Percentiles rank a stretch among this genome's conserved stretches.
phyloP scores from a whole-genome alignment of 108 stramenopile genomes.

The Cyclotella choctawhatcheeana region DNA sequence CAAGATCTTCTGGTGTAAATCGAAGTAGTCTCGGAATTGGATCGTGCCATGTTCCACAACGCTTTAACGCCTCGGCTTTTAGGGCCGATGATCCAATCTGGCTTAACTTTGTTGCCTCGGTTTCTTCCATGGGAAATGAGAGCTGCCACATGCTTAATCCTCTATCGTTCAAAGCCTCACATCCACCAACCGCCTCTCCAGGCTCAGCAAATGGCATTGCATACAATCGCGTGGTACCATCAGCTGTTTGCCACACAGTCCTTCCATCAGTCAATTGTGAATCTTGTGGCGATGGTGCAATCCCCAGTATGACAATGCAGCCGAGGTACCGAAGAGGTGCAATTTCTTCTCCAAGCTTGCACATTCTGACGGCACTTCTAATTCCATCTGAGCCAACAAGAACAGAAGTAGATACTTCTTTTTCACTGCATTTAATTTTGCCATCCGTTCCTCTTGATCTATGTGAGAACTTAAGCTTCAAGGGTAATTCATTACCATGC shows the following conservation, averaged over 20 bases:
- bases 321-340: slow-evolving; percentile 77
- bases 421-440: slow-evolving; percentile 21
- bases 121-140: slow-evolving; percentile 76
- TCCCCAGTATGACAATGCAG: slow-evolving; percentile 84
- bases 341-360: slow-evolving; percentile 51
- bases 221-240: slow-evolving; percentile 82
- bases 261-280: slow-evolving; percentile 66
- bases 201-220: slow-evolving; percentile 75
- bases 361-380: slow-evolving; percentile 65
- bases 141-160: slow-evolving; percentile 89
- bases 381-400: slow-evolving; percentile 95
- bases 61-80: slow-evolving; percentile 64
- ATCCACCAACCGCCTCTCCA: slow-evolving; percentile 33
- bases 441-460: slow-evolving; percentile 21
- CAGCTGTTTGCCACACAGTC: slow-evolving; percentile 89
- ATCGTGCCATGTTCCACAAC: slow-evolving; percentile 70
- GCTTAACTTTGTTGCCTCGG: slow-evolving; percentile 55
- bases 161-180: slow-evolving; percentile 1
- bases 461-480: slow-evolving; percentile 50
- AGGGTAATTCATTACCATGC: slow-evolving; percentile 3
- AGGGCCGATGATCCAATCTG: slow-evolving; percentile 53
- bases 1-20: slow-evolving; percentile 56
- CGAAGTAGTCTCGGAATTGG: slow-evolving; percentile 68
- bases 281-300: slow-evolving; percentile 54
- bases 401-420: slow-evolving; percentile 55